phyloP scores from a whole-genome alignment of 2,329 filamentous ascomycete species.

The Coniochaeta sp. region DNA sequence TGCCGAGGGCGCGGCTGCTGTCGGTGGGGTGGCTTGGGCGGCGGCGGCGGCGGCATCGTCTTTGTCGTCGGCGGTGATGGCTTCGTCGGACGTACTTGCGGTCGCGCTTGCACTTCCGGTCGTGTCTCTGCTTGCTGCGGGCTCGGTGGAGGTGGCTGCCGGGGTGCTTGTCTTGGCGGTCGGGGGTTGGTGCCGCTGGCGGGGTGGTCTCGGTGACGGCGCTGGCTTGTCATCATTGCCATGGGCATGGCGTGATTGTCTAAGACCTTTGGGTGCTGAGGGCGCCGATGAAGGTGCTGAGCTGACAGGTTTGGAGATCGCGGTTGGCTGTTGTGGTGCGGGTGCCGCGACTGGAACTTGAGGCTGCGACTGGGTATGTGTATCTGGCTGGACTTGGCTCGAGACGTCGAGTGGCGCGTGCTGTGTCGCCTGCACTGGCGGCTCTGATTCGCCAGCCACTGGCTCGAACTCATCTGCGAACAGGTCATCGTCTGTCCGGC shows the following conservation, averaged over 20 bases:
- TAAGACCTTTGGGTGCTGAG: constrained; percentile 16
- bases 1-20: neutral
- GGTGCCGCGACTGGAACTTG: constrained; percentile 5
- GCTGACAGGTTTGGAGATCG: constrained; percentile 1
- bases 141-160: constrained; percentile 1
- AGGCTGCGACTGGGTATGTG: constrained; percentile 3
- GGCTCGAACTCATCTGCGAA: constrained; percentile 58
- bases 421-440: constrained; percentile 2
- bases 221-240: constrained; percentile 11
- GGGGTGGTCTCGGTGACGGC: constrained; percentile 15
- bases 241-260: constrained; percentile 22
- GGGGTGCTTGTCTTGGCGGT: neutral
- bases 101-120: constrained; percentile 10
- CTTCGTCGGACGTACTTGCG: constrained; percentile 3
- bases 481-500: constrained; percentile 54
- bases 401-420: neutral
- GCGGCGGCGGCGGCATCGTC: constrained; percentile 3
- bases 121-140: constrained; percentile 6
- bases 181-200: neutral
- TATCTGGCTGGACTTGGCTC: constrained; percentile 4
- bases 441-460: constrained; percentile 22
- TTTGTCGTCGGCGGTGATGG: constrained; percentile 1
- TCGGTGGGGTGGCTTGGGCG: constrained; percentile 14
- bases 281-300: constrained; percentile 4
- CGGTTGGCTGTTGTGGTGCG: constrained; percentile 7